Base-by-base conservation (phyloP, 192 early-diverging fungal genomes). In the Phlyctochytrium bullatum region DNA sequence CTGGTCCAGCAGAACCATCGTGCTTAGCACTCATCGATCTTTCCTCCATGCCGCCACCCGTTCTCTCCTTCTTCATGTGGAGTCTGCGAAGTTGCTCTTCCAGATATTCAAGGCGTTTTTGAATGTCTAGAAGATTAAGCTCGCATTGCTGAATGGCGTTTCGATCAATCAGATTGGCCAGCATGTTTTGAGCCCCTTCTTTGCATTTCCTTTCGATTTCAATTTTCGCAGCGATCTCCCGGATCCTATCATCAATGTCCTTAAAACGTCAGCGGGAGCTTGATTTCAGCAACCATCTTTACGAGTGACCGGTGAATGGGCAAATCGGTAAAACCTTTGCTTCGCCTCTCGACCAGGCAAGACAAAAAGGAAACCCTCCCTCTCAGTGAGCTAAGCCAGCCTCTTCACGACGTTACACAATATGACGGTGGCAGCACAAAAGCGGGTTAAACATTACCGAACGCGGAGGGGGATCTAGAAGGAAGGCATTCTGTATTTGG, bases 81-180 rank as follows among this genome's bases (percentile, higher is more conserved):
- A 84, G 63, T 36, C 74, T 76, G 1, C 51, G 47, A 36, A 81
- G 68, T 56, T 81, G 73, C 0, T 34, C 59, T 32, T 60, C 65
- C 27, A 84, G 65, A 34, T 67, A 80, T 20, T 75, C 66, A 23
- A 79, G 53, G 2, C 82, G 79, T 24, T 71, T 65, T 32, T 76
- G 64, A 24, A 73, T 73, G 2, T 84, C 82, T 3, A 52, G 23
- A 27, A 84, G 47, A 23, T 76, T 70, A 33, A 68, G 27, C 70
- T 96, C 89, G 66, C 92, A 94, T 69, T 93, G 86, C 64, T 89
- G 83, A 33, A 79, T 77, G 51, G 85, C 86, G 61, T 82, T 88
- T 28, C 72, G 76, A 78, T 94, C 92, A 59, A 80, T 88, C 34
- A 91, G 78, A 71, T 88, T 79, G 23, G 82, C 77, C 16, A 86